A percentile compares a stretch with the other conserved stretches of the same genome.
These are phyloP conservation scores for Ustilago bromivora DNA, from an alignment of 1,284 basidiomycete genomes.

Conservation along the genomic window DNA sequence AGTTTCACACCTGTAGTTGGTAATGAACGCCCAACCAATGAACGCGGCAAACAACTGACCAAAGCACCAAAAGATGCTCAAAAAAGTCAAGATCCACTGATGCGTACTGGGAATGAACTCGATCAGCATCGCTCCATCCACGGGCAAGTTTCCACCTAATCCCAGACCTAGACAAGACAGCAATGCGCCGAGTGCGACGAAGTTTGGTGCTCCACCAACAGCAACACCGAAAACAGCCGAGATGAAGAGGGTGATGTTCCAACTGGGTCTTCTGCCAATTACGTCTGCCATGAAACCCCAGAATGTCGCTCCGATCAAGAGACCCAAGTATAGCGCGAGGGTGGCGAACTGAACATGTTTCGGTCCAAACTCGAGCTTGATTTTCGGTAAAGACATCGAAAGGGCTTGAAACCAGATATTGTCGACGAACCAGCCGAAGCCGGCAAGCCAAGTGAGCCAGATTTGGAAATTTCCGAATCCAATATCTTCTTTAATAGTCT, in stretches of 20 bases:
- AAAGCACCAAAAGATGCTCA: conserved; percentile 78
- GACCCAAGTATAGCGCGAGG: conserved; percentile 75
- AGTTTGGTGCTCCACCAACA: conserved; percentile 74
- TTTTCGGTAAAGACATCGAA: conserved; percentile 60
- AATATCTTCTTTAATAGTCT: conserved; percentile 68
- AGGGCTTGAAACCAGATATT: conserved; percentile 63
- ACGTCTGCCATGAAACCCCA: conserved; percentile 73
- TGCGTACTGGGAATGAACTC: conserved; percentile 60
- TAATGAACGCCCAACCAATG: conserved; percentile 71
- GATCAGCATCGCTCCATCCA: conserved; percentile 66
- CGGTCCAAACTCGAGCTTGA: conserved; percentile 57
- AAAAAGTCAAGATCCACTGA: conserved; percentile 77
- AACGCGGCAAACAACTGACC: conserved; percentile 73
- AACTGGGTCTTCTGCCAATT: conserved; percentile 73
- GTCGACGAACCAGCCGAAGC: conserved; percentile 74
- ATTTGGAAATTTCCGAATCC: conserved; percentile 77
- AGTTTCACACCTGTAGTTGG: conserved; percentile 70
- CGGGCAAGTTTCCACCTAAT: conserved; percentile 73
- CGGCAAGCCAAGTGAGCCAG: conserved; percentile 75
- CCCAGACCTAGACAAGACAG: conserved; percentile 75
- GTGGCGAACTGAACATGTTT: conserved; percentile 60
- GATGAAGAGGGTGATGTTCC: conserved; percentile 76
- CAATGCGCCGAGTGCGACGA: conserved; percentile 73
- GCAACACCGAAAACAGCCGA: conserved; percentile 75
- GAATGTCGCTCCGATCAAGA: conserved; percentile 75